Conservation (phyloP, 306 rosid species). For the Alnus glutinosa region DNA sequence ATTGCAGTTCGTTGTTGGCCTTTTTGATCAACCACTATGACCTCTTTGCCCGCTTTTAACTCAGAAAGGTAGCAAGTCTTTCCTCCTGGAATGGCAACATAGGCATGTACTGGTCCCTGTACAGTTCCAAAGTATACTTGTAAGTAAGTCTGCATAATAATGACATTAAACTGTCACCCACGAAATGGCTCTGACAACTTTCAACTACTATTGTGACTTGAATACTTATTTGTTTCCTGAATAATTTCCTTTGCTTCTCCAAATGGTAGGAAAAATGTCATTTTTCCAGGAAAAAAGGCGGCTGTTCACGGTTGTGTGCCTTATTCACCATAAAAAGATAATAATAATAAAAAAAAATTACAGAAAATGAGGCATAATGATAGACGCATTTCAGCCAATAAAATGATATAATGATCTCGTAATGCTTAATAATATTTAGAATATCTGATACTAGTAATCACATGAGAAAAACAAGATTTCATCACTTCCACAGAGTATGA, state of each 20-base stretch:
- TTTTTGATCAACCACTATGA: constrained; percentile 70
- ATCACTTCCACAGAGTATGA: too few relatives aligned
- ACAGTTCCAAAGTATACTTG: constrained; percentile 3
- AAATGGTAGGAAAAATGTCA: not conserved
- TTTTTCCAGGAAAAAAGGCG: not conserved
- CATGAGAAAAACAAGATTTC: too few relatives aligned
- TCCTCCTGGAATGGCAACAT: constrained; percentile 83
- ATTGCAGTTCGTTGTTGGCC: constrained; percentile 70
- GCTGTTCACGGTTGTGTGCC: not conserved
- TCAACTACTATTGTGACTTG: not conserved
- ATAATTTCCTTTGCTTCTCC: not conserved
- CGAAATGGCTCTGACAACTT: not conserved
- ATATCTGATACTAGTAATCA: too few relatives aligned
- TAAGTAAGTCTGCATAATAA: not conserved
- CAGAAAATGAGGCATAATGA: not conserved
- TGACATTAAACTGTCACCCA: not conserved
- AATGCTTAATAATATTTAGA: too few relatives aligned
- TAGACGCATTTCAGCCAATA: too few relatives aligned
- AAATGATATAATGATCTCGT: too few relatives aligned
- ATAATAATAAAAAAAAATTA: too few relatives aligned
- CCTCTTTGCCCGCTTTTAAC: constrained; percentile 81
- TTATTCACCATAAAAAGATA: not conserved
- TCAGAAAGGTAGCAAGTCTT: constrained; percentile 87
- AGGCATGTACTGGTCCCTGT: constrained; percentile 88
- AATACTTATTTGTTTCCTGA: not conserved